phyloP scores from a whole-genome alignment of 225 moss, liverwort and hornwort genomes.

The Polytrichum formosum region DNA sequence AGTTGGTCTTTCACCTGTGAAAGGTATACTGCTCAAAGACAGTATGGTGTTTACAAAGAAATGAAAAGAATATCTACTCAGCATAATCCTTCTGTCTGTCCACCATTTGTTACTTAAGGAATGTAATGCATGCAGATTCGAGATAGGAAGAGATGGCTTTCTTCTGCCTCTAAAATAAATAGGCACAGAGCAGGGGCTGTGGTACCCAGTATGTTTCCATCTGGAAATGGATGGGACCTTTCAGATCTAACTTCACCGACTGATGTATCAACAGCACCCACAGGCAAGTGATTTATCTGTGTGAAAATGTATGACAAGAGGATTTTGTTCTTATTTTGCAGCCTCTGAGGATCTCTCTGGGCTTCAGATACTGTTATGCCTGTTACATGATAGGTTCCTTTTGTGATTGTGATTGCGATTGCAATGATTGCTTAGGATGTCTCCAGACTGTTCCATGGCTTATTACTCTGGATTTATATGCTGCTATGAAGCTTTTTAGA shows the following conservation, averaged over 20 bases:
- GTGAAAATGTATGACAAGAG: not conserved
- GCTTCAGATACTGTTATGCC: not conserved
- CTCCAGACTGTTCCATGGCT: too few relatives aligned
- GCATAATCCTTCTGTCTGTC: too few relatives aligned
- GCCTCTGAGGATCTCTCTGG: too few relatives aligned
- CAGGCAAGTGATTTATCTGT: constrained; percentile 22
- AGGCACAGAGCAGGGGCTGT: constrained; percentile 80
- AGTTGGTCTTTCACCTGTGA: too few relatives aligned
- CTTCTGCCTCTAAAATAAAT: constrained; percentile 69
- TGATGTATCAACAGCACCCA: constrained; percentile 24
- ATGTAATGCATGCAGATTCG: constrained; percentile 44
- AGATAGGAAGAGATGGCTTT: constrained; percentile 81
- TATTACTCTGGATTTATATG: too few relatives aligned
- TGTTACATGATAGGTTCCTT: not conserved
- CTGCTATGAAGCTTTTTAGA: not conserved
- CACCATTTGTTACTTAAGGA: too few relatives aligned
- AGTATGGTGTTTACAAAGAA: too few relatives aligned
- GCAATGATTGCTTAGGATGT: not conserved
- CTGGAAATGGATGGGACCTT: constrained; percentile 75
- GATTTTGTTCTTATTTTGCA: too few relatives aligned
- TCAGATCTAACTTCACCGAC: constrained; percentile 25
- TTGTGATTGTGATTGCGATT: not conserved
- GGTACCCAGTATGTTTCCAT: constrained; percentile 90
- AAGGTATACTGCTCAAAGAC: too few relatives aligned
- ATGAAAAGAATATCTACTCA: too few relatives aligned